Percentiles rank a stretch among this genome's conserved stretches.
Conservation (phyloP, 2,329 filamentous ascomycete species). For the Penicillium vulpinum region DNA sequence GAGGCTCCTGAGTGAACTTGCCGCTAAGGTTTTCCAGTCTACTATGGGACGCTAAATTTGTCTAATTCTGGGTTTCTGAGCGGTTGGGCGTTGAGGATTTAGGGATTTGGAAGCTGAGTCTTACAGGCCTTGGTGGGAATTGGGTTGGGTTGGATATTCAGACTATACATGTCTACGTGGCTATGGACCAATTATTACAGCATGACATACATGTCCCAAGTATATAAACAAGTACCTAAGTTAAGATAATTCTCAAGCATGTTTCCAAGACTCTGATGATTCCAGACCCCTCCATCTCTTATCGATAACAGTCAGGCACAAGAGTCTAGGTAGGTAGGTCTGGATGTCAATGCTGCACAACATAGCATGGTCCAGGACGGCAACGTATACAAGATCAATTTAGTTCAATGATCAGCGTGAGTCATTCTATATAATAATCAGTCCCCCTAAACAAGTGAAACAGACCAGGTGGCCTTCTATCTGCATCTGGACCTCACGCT, state of each 20-base stretch:
- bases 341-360: neutral
- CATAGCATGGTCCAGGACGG: neutral
- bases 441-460: neutral
- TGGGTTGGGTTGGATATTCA: neutral
- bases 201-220: neutral
- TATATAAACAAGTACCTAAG: neutral
- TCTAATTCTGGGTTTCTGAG: neutral
- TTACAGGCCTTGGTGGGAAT: neutral
- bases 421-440: neutral
- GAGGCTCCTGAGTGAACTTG: slow-evolving; percentile 77
- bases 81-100: slow-evolving; percentile 6
- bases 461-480: slow-evolving; percentile 14
- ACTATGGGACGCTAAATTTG: slow-evolving; percentile 33
- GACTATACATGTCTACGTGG: neutral
- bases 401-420: neutral
- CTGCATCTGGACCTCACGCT: slow-evolving; percentile 14
- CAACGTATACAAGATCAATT: neutral
- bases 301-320: slow-evolving; percentile 30
- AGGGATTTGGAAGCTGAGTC: neutral
- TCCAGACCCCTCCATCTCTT: slow-evolving; percentile 17
- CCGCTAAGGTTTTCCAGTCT: slow-evolving; percentile 72
- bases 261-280: neutral
- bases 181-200: neutral
- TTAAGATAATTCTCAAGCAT: neutral
- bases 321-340: neutral